phyloP scores from a whole-genome alignment of 2,329 filamentous ascomycete species.

The Cryphonectria naterciae region DNA sequence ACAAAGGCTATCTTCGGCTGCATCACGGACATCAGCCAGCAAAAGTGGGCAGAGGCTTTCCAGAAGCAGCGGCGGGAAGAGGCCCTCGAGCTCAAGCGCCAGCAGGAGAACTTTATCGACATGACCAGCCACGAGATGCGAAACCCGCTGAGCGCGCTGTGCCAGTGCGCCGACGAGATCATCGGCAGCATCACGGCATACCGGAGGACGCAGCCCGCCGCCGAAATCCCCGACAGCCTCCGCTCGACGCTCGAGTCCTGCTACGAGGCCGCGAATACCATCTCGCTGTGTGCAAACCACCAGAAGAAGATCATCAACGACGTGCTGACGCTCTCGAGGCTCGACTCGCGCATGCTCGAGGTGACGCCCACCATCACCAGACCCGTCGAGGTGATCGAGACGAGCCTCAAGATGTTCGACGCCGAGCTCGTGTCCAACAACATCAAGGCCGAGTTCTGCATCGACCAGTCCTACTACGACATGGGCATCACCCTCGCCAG shows the following conservation, averaged over 20 bases:
- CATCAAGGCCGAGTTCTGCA: conserved; percentile 70
- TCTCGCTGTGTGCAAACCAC: conserved; percentile 78
- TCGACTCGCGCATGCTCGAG: conserved; percentile 74
- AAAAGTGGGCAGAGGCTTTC: conserved; percentile 82
- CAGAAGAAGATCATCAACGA: conserved; percentile 81
- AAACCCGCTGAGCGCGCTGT: conserved; percentile 73
- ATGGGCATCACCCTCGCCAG: conserved; percentile 72
- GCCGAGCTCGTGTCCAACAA: conserved; percentile 72
- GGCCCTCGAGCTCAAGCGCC: conserved; percentile 77
- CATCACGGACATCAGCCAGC: conserved; percentile 83
- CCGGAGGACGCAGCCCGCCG: conserved; percentile 32
- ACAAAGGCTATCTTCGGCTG: conserved; percentile 79
- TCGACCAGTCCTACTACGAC: conserved; percentile 69
- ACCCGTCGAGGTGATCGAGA: conserved; percentile 67
- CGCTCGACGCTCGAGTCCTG: conserved; percentile 57
- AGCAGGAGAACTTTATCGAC: conserved; percentile 74
- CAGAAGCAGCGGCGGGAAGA: conserved; percentile 79
- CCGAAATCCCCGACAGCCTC: conserved; percentile 43
- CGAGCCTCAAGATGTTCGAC: conserved; percentile 79
- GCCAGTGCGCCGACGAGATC: conserved; percentile 79
- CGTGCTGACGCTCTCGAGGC: conserved; percentile 73
- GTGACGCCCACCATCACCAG: conserved; percentile 73
- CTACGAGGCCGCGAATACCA: conserved; percentile 79
- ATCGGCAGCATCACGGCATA: conserved; percentile 52
- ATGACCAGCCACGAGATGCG: conserved; percentile 78